phyloP scores from a whole-genome alignment of 108 stramenopile species.

The Conticribra weissflogii region DNA sequence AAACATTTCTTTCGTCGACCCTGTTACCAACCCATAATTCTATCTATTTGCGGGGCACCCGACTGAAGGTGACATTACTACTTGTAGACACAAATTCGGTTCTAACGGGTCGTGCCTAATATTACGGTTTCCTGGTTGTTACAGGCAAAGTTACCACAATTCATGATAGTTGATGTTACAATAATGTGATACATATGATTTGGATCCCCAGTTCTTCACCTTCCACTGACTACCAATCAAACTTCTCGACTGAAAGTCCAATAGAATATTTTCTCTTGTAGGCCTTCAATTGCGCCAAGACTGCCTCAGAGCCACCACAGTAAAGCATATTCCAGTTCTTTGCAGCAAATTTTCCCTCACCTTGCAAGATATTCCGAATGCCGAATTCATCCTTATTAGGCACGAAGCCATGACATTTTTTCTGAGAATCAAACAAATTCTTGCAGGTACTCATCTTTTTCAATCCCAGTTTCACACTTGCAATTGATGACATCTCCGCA shows the following conservation, averaged over 20 bases:
- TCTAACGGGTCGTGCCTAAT: too few relatives aligned
- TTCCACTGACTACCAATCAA: background rate
- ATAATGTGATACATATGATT: too few relatives aligned
- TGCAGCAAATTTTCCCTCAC: constrained; percentile 29
- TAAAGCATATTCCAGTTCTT: constrained; percentile 22
- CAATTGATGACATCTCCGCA: background rate
- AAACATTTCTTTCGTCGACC: too few relatives aligned
- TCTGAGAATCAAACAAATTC: constrained; percentile 9
- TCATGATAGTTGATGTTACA: too few relatives aligned
- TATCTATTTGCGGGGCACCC: too few relatives aligned
- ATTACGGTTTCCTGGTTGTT: too few relatives aligned
- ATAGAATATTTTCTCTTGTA: constrained; percentile 3
- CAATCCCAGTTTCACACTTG: background rate
- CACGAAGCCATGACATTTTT: too few relatives aligned
- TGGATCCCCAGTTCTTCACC: too few relatives aligned
- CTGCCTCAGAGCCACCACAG: constrained; percentile 5
- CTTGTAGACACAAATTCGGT: too few relatives aligned
- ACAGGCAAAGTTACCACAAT: too few relatives aligned
- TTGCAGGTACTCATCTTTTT: constrained; percentile 5
- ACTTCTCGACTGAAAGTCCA: constrained; percentile 13
- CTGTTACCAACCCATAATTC: too few relatives aligned
- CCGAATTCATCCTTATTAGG: constrained; percentile 22
- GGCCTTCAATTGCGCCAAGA: background rate
- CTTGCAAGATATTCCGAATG: constrained; percentile 12
- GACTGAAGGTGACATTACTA: too few relatives aligned